Conservation (phyloP, 75 land plant genomes). For the Sequoia sempervirens region DNA sequence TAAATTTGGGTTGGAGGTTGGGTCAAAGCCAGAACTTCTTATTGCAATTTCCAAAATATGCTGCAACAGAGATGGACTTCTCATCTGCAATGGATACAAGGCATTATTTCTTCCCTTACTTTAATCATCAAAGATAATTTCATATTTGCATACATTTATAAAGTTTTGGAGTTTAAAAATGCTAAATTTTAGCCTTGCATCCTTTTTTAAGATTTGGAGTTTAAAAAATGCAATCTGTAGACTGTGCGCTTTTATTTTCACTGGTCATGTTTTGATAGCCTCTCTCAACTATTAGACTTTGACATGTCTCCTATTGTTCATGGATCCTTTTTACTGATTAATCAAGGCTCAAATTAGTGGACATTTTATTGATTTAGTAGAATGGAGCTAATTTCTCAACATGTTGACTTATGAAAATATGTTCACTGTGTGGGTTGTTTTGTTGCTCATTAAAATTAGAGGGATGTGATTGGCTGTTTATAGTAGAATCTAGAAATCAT, state of each 20-base stretch:
- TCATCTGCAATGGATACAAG: conserved; percentile 56
- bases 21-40: conserved; percentile 49
- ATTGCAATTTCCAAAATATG: conserved; percentile 39
- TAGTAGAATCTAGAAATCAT: too few relatives aligned
- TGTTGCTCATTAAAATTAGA: background rate
- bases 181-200: background rate
- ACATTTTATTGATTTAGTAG: background rate
- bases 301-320: background rate
- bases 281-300: background rate
- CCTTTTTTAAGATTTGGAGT: background rate
- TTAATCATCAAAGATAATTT: background rate
- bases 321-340: conserved; percentile 2
- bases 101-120: conserved; percentile 10
- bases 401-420: background rate
- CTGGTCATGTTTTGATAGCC: background rate
- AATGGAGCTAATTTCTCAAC: background rate
- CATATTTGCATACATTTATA: background rate
- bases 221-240: background rate
- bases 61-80: conserved; percentile 30
- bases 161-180: background rate
- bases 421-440: background rate
- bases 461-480: background rate
- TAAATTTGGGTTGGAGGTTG: conserved; percentile 41
- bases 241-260: background rate
- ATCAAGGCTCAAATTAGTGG: background rate